phyloP scores from a whole-genome alignment of 1,139 yeast species.

The Sugiyamaella novakii region DNA sequence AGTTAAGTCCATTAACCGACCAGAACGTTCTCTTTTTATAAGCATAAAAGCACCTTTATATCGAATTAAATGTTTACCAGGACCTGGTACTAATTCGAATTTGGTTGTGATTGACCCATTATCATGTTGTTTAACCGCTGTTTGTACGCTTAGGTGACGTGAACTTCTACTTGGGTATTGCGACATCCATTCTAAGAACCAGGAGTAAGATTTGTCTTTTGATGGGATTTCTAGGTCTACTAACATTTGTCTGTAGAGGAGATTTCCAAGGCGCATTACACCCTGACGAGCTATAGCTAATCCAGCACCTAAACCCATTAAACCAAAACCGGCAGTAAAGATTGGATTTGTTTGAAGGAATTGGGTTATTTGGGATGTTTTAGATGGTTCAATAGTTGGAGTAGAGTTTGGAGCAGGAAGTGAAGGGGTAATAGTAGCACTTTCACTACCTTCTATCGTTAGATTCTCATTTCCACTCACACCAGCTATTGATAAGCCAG shows the following conservation, averaged over 20 bases:
- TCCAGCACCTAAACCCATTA: constrained; percentile 89
- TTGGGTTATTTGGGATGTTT: constrained; percentile 36
- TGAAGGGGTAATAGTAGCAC: not conserved
- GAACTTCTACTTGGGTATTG: constrained; percentile 65
- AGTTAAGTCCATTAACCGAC: constrained; percentile 83
- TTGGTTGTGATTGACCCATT: constrained; percentile 89
- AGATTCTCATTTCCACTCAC: not conserved
- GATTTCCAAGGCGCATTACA: constrained; percentile 60
- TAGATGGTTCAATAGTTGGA: too few relatives aligned
- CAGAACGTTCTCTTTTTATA: constrained; percentile 87
- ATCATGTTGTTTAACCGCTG: constrained; percentile 84
- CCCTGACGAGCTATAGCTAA: constrained; percentile 79
- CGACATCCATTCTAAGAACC: constrained; percentile 98
- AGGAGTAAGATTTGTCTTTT: constrained; percentile 87
- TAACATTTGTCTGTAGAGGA: constrained; percentile 77
- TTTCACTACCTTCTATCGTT: not conserved
- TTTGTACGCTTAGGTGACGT: constrained; percentile 87
- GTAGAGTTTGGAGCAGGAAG: too few relatives aligned
- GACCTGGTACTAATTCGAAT: constrained; percentile 95
- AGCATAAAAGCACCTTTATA: constrained; percentile 88
- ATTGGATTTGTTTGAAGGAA: constrained; percentile 78
- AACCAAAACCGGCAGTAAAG: constrained; percentile 95
- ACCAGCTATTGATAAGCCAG: not conserved
- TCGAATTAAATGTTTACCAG: constrained; percentile 86
- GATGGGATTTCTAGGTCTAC: constrained; percentile 94